A percentile compares a stretch with the other conserved stretches of the same genome.
Evolutionary conservation across 805 yeast species (phyloP).

Genomic region (Vanderwaltozyma verrucispora): DNA sequence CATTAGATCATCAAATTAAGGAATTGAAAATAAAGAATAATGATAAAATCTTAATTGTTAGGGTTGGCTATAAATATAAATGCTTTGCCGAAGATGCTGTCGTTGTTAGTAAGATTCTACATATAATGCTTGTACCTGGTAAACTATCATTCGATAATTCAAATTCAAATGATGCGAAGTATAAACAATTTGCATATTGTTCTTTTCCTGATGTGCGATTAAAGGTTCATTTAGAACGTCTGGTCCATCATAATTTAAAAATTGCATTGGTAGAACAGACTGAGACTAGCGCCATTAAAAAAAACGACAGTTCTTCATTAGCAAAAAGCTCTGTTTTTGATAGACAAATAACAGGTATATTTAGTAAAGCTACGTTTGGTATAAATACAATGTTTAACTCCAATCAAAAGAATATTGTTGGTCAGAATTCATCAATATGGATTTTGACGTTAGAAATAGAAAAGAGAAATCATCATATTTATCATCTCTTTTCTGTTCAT

Average conservation of each 20-base stretch:
- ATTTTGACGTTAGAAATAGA: conserved; percentile 12
- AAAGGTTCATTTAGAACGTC: conserved; percentile 63
- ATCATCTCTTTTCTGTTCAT: conserved; percentile 38
- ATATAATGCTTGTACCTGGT: conserved; percentile 67
- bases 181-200: conserved; percentile 65
- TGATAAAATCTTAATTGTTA: conserved; percentile 69
- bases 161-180: conserved; percentile 39
- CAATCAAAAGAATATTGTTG: conserved; percentile 26
- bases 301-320: conserved; percentile 16
- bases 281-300: conserved; percentile 70
- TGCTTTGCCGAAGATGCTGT: conserved; percentile 81
- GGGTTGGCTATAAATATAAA: conserved; percentile 88
- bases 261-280: conserved; percentile 82
- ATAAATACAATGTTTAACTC: conserved; percentile 39
- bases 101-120: conserved; percentile 51
- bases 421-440: conserved; percentile 25
- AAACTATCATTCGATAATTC: conserved; percentile 42
- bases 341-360: conserved; percentile 58
- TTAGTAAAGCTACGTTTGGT: conserved; percentile 72
- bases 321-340: conserved; percentile 49
- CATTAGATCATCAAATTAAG: conserved; percentile 68
- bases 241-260: conserved; percentile 61
- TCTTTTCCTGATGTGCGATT: conserved; percentile 74
- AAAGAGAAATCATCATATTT: conserved; percentile 14
- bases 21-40: conserved; percentile 48